These are phyloP conservation scores for Globisporangium acanthophoron DNA, from an alignment of 352 stramenopile species.

Conservation along the genomic window DNA sequence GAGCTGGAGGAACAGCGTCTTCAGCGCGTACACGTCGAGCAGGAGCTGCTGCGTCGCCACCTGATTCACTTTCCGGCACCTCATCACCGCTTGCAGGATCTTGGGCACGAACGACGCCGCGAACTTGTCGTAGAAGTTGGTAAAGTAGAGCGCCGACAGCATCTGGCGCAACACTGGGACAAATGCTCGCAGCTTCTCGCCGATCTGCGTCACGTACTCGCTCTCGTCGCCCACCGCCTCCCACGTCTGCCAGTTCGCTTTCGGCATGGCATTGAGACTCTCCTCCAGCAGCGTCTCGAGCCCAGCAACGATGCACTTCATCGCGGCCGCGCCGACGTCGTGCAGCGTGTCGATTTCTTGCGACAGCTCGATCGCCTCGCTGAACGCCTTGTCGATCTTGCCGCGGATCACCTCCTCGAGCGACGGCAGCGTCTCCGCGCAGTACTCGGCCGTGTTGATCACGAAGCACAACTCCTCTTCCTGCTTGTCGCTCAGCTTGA, in stretches of 20 bases:
- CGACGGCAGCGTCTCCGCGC: constrained; percentile 94
- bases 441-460: constrained; percentile 99
- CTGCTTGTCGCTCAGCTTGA: constrained; percentile 84
- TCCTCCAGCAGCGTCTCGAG: constrained; percentile 90
- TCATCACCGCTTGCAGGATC: constrained; percentile 86
- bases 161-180: constrained; percentile 89
- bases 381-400: constrained; percentile 94
- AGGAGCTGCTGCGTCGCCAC: constrained; percentile 97
- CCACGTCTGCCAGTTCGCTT: constrained; percentile 92
- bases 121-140: constrained; percentile 98
- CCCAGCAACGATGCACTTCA: constrained; percentile 93
- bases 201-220: constrained; percentile 92
- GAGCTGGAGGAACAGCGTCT: constrained; percentile 95
- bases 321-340: constrained; percentile 91
- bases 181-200: constrained; percentile 90
- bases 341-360: constrained; percentile 95
- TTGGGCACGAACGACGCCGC: constrained; percentile 88
- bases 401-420: constrained; percentile 94
- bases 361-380: constrained; percentile 91
- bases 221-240: constrained; percentile 96
- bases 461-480: constrained; percentile 96
- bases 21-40: constrained; percentile 97
- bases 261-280: constrained; percentile 85
- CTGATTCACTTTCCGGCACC: constrained; percentile 93
- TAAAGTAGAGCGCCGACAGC: constrained; percentile 92